These are phyloP conservation scores for Coniella vitis DNA, from an alignment of 2,329 filamentous ascomycete genomes.

Conservation along the genomic window DNA sequence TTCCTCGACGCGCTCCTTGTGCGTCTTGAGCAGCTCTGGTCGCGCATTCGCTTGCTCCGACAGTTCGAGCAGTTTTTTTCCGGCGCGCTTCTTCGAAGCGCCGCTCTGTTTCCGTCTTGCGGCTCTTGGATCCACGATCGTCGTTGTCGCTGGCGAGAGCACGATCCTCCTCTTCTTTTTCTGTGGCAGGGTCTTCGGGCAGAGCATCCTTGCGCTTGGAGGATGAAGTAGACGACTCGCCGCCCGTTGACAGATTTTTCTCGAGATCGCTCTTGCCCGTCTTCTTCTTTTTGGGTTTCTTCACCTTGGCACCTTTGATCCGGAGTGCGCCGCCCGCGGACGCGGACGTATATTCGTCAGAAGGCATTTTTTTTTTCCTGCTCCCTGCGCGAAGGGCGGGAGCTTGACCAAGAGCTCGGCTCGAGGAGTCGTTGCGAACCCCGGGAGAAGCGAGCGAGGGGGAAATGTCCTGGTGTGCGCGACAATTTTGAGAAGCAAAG, in stretches of 20 bases:
- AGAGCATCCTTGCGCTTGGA: constrained; percentile 29
- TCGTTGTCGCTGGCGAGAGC: constrained; percentile 20
- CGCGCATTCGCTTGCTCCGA: constrained; percentile 51
- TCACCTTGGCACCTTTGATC: constrained; percentile 68
- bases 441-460: neutral
- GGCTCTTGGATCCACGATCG: constrained; percentile 19
- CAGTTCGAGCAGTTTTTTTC: constrained; percentile 75
- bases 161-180: constrained; percentile 23
- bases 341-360: constrained; percentile 64
- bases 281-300: constrained; percentile 61
- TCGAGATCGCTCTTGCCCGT: constrained; percentile 44
- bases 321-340: constrained; percentile 70
- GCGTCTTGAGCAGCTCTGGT: constrained; percentile 85
- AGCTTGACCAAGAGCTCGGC: neutral
- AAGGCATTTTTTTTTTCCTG: constrained; percentile 46
- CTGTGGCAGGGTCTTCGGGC: constrained; percentile 13
- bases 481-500: neutral
- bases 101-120: constrained; percentile 79
- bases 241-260: constrained; percentile 35
- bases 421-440: neutral
- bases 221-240: constrained; percentile 24
- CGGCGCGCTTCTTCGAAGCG: constrained; percentile 73
- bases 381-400: neutral
- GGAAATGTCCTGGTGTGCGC: too few species aligned
- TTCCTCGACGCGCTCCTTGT: constrained; percentile 94